These are phyloP conservation scores for Bipolaris bicolor DNA, from an alignment of 2,329 filamentous ascomycete genomes.

Conservation along the genomic window DNA sequence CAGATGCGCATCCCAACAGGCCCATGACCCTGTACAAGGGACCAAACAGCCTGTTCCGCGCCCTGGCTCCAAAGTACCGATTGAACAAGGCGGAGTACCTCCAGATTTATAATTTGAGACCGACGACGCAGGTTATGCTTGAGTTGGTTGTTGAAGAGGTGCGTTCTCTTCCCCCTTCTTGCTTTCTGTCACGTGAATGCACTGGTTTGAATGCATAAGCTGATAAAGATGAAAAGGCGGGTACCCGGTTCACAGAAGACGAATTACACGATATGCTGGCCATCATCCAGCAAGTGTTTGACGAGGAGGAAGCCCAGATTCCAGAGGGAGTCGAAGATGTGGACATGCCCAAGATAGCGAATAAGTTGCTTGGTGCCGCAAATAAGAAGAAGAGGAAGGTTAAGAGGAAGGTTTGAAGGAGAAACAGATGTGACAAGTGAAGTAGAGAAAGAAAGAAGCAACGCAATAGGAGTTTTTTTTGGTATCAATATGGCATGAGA, in stretches of 20 bases:
- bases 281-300: constrained; percentile 36
- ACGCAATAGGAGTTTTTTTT: not conserved
- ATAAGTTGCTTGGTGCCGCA: constrained; percentile 39
- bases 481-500: too few relatives aligned
- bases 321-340: constrained; percentile 35
- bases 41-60: constrained; percentile 39
- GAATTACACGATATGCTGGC: constrained; percentile 39
- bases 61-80: constrained; percentile 35
- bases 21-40: constrained; percentile 47
- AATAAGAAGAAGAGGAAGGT: constrained; percentile 33
- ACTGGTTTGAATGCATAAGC: too few relatives aligned
- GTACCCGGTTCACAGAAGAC: constrained; percentile 38
- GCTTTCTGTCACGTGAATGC: too few relatives aligned
- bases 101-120: constrained; percentile 47
- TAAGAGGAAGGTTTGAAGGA: constrained; percentile 10
- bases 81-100: constrained; percentile 49
- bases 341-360: constrained; percentile 36
- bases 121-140: constrained; percentile 39
- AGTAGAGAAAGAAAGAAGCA: not conserved
- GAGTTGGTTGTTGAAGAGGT: constrained; percentile 48
- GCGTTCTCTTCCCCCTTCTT: constrained; percentile 1
- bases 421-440: too few relatives aligned
- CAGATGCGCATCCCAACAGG: constrained; percentile 27
- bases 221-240: constrained; percentile 23
- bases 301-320: constrained; percentile 40